phyloP scores from a whole-genome alignment of 768 basidiomycete species.

The Tricholomella constricta region DNA sequence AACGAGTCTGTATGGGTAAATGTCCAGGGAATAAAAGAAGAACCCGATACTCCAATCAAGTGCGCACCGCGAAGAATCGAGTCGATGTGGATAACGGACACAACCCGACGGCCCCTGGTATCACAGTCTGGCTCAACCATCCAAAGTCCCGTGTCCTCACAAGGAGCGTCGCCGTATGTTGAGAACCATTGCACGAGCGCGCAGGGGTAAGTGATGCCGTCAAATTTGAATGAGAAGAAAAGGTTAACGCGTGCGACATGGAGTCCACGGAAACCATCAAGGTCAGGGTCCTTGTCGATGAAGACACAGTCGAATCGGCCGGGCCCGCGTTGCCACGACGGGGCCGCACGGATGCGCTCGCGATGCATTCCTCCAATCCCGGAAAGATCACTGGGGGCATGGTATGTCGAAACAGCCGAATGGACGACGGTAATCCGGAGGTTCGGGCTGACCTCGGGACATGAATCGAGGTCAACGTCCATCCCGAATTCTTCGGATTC shows the following conservation, averaged over 20 bases:
- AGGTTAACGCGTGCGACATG: conserved; percentile 11
- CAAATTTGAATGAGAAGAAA: conserved; percentile 16
- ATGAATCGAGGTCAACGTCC: conserved; percentile 15
- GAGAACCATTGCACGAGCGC: conserved; percentile 24
- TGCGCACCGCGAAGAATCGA: neutral
- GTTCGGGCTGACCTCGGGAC: conserved; percentile 8
- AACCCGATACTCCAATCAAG: neutral
- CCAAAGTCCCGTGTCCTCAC: conserved; percentile 24
- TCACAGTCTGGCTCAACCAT: conserved; percentile 10
- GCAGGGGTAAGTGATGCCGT: conserved; percentile 13
- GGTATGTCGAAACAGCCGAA: no score
- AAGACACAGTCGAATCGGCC: conserved; percentile 14
- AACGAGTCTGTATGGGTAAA: neutral
- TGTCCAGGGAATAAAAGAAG: neutral
- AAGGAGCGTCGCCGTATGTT: conserved; percentile 10
- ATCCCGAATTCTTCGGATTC: conserved; percentile 1
- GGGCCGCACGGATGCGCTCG: neutral
- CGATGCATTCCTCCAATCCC: no score
- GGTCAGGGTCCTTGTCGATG: conserved; percentile 7
- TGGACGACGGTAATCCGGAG: no score
- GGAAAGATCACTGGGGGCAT: no score
- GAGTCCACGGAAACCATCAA: conserved; percentile 15
- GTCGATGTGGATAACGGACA: neutral
- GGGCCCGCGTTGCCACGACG: neutral
- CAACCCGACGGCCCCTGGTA: neutral